phyloP scores from a whole-genome alignment of 805 yeast species.

The Metschnikowia proteae region DNA sequence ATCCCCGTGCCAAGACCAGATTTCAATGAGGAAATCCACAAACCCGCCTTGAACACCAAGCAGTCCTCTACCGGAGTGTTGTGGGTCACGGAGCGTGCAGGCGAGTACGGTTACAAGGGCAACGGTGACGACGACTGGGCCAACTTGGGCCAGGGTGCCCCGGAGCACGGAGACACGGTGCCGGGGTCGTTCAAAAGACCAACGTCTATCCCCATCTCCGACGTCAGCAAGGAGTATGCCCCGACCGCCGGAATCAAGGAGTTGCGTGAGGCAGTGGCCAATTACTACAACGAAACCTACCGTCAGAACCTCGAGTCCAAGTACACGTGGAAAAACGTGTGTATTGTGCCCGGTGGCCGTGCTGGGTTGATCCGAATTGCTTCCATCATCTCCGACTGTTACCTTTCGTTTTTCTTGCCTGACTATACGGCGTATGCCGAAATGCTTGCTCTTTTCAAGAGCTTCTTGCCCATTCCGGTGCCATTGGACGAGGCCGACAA shows the following conservation, averaged over 20 bases:
- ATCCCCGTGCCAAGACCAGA: constrained; percentile 49
- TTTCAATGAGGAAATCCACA: constrained; percentile 41
- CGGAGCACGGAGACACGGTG: constrained; percentile 56
- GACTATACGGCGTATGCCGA: constrained; percentile 66
- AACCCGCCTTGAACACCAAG: constrained; percentile 56
- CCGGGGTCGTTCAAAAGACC: constrained; percentile 59
- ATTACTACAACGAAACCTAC: constrained; percentile 52
- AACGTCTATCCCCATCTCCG: constrained; percentile 42
- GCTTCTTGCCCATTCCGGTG: constrained; percentile 60
- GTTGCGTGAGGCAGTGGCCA: constrained; percentile 55
- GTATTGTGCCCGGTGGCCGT: constrained; percentile 63
- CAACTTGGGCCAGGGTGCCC: constrained; percentile 62
- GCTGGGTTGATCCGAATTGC: constrained; percentile 63
- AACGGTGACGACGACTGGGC: constrained; percentile 47
- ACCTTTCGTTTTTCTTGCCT: constrained; percentile 56
- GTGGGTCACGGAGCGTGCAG: constrained; percentile 62
- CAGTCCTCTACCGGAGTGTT: constrained; percentile 62
- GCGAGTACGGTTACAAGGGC: constrained; percentile 49
- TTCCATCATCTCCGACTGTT: constrained; percentile 55
- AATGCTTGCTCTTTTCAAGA: constrained; percentile 59
- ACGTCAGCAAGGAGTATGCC: constrained; percentile 51
- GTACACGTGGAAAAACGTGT: constrained; percentile 57
- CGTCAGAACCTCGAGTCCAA: constrained; percentile 47
- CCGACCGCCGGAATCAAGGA: constrained; percentile 57
- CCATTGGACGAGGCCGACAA: constrained; percentile 56